Base-by-base conservation (phyloP, 495 filamentous ascomycete species). In the Amphirosellinia nigrospora region DNA sequence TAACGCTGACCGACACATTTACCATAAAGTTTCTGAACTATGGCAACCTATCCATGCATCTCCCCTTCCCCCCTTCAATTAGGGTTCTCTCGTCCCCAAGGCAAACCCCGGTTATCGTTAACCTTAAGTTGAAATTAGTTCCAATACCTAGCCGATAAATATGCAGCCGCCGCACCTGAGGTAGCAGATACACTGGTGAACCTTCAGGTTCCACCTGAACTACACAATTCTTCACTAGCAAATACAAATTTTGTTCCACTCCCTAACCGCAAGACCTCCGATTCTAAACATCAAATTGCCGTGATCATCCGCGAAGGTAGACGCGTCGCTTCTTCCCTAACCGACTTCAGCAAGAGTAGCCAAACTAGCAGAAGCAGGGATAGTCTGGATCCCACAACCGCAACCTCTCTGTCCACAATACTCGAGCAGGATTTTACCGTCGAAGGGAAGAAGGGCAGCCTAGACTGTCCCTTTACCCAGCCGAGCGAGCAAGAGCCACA, bases 371-470 rank as follows among this genome's bases (percentile, higher is more conserved):
- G 76, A 61, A 76, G 76, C 55, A 75, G 77, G 52, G 74, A 75
- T 39, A 82, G 82, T 41, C 74, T 80, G 61, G 77, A 83, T 68
- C 80, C 82, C 70, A 74, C 72, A 62, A 80, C 74, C 13, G 76
- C 82, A 74, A 87, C 86, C 4, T 80, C 83, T 46, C 78, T 86
- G 69, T 83, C 86, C 39, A 87, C 86, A 19, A 83, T 85, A 1
- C 78, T 91, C 61, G 89, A 91, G 77, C 84, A 87, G 70, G 89
- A 91, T 72, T 91, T 91, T 71, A 91, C 89, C 5, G 85, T 89
- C 21, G 74, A 83, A 58, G 89, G 89, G 46, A 89, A 84, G 73
- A 88, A 88, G 55, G 86, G 89, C 61, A 80, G 78, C n/a, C 75
- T 91, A 23, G 82, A 84, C 23, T 92, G 89, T 77, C 89, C 89